Evolutionary conservation across 805 yeast species (phyloP).

Genomic region (Jamesozyma piceae): DNA sequence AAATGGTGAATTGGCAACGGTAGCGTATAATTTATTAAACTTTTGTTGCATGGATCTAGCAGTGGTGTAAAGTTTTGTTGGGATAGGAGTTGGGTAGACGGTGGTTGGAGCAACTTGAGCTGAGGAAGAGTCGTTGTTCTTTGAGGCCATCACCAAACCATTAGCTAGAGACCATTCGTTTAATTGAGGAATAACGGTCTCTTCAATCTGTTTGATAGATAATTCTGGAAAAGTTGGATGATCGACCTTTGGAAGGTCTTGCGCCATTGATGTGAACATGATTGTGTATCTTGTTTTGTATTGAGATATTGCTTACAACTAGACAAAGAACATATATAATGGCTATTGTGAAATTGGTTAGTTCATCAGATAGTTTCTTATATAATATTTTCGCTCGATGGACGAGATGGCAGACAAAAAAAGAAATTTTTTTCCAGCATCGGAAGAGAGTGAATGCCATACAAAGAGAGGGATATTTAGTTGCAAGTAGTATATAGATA

Average conservation of each 20-base stretch:
- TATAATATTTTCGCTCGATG: too few relatives aligned
- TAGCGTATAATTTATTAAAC: conserved; percentile 69
- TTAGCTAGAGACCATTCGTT: conserved; percentile 71
- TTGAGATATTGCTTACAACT: too few relatives aligned
- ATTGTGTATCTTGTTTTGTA: too few relatives aligned
- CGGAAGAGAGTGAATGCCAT: too few relatives aligned
- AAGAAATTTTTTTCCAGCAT: too few relatives aligned
- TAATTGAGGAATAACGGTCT: conserved; percentile 36
- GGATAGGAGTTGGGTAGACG: conserved; percentile 82
- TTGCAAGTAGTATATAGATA: too few relatives aligned
- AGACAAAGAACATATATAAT: too few relatives aligned
- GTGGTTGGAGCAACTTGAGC: conserved; percentile 77
- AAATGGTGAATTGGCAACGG: conserved; percentile 57
- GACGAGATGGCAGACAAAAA: too few relatives aligned
- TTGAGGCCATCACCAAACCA: conserved; percentile 78
- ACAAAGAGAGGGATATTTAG: too few relatives aligned
- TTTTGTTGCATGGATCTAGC: conserved; percentile 57
- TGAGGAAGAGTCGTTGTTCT: conserved; percentile 37
- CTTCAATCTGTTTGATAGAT: conserved; percentile 17
- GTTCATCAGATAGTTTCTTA: too few relatives aligned
- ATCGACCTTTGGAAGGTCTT: conserved; percentile 1
- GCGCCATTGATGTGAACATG: not conserved
- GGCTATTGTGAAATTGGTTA: too few relatives aligned
- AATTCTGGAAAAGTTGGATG: conserved; percentile 23
- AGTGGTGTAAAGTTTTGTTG: conserved; percentile 51